Percentiles rank a stretch among this genome's conserved stretches.
Evolutionary conservation across 2,329 filamentous ascomycete species (phyloP).

Genomic region (Alternaria tenuissima): DNA sequence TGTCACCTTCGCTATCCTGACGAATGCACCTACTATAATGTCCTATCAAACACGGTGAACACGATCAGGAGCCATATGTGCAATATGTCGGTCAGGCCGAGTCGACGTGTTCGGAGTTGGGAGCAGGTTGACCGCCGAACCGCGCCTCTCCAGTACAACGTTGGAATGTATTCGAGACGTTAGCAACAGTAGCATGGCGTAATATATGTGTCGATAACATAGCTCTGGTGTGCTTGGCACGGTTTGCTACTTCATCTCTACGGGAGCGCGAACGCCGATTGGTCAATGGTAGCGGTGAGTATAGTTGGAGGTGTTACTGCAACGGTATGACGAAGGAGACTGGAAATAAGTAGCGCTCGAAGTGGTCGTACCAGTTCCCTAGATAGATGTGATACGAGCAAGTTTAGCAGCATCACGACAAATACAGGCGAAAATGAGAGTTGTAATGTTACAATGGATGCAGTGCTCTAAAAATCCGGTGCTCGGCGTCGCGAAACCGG

Average conservation of each 20-base stretch:
- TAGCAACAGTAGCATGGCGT: constrained; percentile 15
- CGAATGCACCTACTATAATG: not conserved
- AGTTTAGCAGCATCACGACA: not conserved
- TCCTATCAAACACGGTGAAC: constrained; percentile 9
- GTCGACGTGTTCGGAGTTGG: constrained; percentile 17
- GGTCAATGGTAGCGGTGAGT: constrained; percentile 22
- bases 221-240: not conserved
- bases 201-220: constrained; percentile 5
- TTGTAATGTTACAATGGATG: constrained; percentile 4
- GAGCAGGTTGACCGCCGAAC: constrained; percentile 14
- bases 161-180: constrained; percentile 1
- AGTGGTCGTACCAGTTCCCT: constrained; percentile 8
- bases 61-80: constrained; percentile 1
- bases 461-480: not conserved
- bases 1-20: constrained; percentile 14
- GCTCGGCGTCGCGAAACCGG: not conserved
- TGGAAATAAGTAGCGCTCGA: constrained; percentile 5
- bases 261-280: not conserved
- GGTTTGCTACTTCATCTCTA: constrained; percentile 16
- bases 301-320: constrained; percentile 17
- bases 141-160: constrained; percentile 12
- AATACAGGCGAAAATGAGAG: not conserved
- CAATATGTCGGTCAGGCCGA: constrained; percentile 14
- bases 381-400: constrained; percentile 5
- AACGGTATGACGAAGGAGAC: constrained; percentile 23